Base-by-base conservation (phyloP, 202 grass and related monocot species). In the Schoenoplectus tabernaemontani region DNA sequence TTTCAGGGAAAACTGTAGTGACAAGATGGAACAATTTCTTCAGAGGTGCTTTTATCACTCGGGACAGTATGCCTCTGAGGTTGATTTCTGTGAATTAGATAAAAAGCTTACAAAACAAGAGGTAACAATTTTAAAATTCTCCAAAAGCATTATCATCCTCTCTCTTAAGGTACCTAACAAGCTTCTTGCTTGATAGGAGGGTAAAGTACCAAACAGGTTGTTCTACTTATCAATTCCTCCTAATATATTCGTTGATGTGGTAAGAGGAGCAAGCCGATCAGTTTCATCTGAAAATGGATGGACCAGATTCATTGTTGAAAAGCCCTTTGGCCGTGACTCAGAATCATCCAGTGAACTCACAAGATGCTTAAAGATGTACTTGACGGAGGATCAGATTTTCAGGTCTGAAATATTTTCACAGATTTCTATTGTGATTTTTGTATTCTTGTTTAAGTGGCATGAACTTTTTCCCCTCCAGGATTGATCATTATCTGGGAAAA, bases 401-500 rank as follows among this genome's bases (percentile, higher is more conserved):
- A 97, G 94, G 93, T 90, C 54, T 50, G 36, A 53, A 73, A 11
- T 57, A 39, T 64, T 3, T 80, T 12, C 48, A 24, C 39, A 2
- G 4, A 2, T 1, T 59, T 53, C 15, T 17, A 0, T 13, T 22
- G 13, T 15, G 2, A 9, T 15, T 33, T 26, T 67, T 59, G 17
- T 12, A 33, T 32, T 13, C 11, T 82, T 11, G 19, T 16, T 23
- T 12, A 50, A 70, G 12, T 36, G 16, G 51, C 9, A 72, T 65
- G 9, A 5, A 48, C 20, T 65, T 67, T 32, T 9, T 28, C 70
- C 1, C 43, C 53, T 36, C 28, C 64, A 97, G 94, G 82, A 93
- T 93, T 78, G 93, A 97, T 76, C 93, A 97, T 60, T 97, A 97
- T 76, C 77, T 97, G 85, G 93, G 93, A 24, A 97, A 97, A 83